Evolutionary conservation across 2,329 filamentous ascomycete species (phyloP), one percentile per base, ranked within the genome.

Genomic region (Sporothrix sp.): DNA sequence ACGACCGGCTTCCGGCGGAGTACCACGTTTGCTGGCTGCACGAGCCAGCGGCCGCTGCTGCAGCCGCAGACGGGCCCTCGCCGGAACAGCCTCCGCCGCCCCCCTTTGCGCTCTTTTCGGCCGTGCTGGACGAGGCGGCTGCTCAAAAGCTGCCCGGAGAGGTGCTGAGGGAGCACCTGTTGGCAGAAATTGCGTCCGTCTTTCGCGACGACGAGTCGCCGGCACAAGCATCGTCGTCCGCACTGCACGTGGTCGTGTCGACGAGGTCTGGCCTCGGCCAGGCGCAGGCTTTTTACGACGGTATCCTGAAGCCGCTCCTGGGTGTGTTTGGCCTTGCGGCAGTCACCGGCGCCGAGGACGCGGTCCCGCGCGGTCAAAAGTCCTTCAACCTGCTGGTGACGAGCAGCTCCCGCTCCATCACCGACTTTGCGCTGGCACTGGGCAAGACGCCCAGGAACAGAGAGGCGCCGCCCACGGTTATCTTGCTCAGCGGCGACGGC

Each of bases 401-500:
- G 1, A 65, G 75, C 21, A 83, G 77, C 27, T 69, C 75, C 1
- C 67, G 78, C 2, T 85, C 78, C 11, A 75, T 96, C 36, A 70
- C 72, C 6, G 70, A 84, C 1, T 78, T 94, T 48, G 78, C 84
- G 0, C 59, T 56, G 3, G 40, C 58, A 2, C 57, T 72, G 47
- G 56, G 66, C 5, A 58, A n/a, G 51, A 35, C 52, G n/a, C 50
- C 54, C 48, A 48, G 56, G 25, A 47, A 11, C 21, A 50, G 13
- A 35, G 38, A 27, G n/a, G 16, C 40, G 14, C 32, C 44, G 38
- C 37, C 57, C 56, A 61, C 81, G 0, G 73, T 96, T 23, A 67
- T 96, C 27, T 74, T 97, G 11, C 73, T 96, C 5, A 91, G 85
- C 44, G 91, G 91, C 7, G 91, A 97, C 64, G 91, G 91, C 13